phyloP scores from a whole-genome alignment of 148 eudicot genomes.

The Arbutus unedo region DNA sequence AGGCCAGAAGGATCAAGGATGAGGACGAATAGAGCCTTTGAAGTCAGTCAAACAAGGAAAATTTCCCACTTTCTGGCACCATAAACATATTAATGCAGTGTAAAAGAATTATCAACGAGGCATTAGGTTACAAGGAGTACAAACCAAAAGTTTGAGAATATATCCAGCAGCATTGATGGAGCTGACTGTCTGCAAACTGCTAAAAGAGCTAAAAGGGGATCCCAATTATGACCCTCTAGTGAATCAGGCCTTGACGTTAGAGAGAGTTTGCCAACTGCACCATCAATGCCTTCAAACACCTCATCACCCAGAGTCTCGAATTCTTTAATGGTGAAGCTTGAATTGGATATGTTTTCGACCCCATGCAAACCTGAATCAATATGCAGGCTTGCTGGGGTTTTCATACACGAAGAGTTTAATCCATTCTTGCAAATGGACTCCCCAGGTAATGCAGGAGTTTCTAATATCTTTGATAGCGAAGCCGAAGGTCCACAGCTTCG shows the following conservation, averaged over 20 bases:
- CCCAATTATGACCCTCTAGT: slow-evolving; percentile 37
- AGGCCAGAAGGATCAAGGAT: background rate
- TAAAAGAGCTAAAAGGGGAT: slow-evolving; percentile 56
- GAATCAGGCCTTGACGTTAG: slow-evolving; percentile 48
- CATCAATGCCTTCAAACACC: slow-evolving; percentile 52
- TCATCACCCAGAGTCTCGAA: slow-evolving; percentile 27
- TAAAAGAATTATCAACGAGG: background rate
- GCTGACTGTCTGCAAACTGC: slow-evolving; percentile 71
- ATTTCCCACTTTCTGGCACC: background rate
- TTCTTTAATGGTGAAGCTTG: slow-evolving; percentile 19
- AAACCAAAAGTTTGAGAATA: slow-evolving; percentile 69
- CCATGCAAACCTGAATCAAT: slow-evolving; percentile 25
- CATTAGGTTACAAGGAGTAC: slow-evolving; percentile 23
- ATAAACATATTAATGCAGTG: background rate
- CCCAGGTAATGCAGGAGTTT: slow-evolving; percentile 49
- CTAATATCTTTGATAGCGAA: slow-evolving; percentile 67
- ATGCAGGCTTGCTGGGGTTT: slow-evolving; percentile 30
- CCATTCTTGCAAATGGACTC: slow-evolving; percentile 33
- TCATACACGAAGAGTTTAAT: slow-evolving; percentile 26
- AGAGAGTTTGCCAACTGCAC: slow-evolving; percentile 62
- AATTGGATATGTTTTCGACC: slow-evolving; percentile 21
- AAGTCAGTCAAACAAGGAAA: background rate
- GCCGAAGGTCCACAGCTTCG: slow-evolving; percentile 39
- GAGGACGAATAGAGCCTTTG: background rate
- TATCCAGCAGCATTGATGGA: slow-evolving; percentile 56